Evolutionary conservation across 805 yeast genomes (phyloP).

Genomic region (Saturnispora dispora): DNA sequence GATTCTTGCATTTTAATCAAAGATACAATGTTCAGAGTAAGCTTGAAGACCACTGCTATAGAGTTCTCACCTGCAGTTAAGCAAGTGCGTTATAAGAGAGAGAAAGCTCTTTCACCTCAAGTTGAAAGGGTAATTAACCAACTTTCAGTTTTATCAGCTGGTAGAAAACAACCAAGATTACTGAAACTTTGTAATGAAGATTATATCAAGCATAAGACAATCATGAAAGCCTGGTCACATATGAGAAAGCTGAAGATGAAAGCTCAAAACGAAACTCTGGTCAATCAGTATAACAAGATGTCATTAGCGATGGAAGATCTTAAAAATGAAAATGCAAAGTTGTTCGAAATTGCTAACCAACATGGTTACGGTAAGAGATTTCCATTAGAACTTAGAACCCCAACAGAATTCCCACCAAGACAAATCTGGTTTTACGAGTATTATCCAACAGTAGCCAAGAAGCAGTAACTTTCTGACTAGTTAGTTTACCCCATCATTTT

Average conservation of each 20-base stretch:
- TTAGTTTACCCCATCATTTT: background rate
- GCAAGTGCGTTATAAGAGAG: constrained; percentile 34
- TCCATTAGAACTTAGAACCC: constrained; percentile 78
- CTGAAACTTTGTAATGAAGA: constrained; percentile 74
- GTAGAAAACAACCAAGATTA: constrained; percentile 79
- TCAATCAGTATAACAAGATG: constrained; percentile 57
- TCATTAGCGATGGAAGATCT: constrained; percentile 67
- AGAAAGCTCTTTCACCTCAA: constrained; percentile 24
- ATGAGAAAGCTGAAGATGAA: constrained; percentile 45
- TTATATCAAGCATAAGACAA: constrained; percentile 71
- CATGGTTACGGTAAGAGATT: constrained; percentile 52
- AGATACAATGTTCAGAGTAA: constrained; percentile 1
- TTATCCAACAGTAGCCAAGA: constrained; percentile 18
- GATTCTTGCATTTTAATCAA: background rate
- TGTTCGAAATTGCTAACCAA: constrained; percentile 55
- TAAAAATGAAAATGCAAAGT: constrained; percentile 37
- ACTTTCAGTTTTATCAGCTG: constrained; percentile 77
- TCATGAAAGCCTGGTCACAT: constrained; percentile 74
- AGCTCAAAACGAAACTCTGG: constrained; percentile 34
- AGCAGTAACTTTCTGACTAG: constrained; percentile 8
- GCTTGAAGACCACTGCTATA: background rate
- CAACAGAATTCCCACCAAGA: constrained; percentile 83
- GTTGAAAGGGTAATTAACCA: constrained; percentile 32
- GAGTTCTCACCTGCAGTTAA: constrained; percentile 25
- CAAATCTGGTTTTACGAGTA: constrained; percentile 67